Evolutionary conservation across 2,329 filamentous ascomycete species (phyloP), one percentile per base, ranked within the genome.

Genomic region (Diplodia seriata): DNA sequence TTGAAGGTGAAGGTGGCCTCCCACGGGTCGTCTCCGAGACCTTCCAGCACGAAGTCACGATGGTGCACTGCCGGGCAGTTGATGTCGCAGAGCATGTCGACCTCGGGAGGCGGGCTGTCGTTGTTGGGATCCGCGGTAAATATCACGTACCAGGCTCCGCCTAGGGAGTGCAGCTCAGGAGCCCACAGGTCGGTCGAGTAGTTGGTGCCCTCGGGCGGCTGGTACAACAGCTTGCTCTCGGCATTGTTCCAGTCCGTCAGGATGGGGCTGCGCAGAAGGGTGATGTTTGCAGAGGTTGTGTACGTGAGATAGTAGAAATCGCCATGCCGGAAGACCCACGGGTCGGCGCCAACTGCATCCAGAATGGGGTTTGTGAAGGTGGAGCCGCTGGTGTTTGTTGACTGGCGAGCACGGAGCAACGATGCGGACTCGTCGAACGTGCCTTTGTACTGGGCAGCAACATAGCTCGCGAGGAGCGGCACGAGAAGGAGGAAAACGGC

Each of bases 181-280:
- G 83, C 83, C 83, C 83, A 85, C 7, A 85, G 73, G 67, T 84
- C 77, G 15, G 81, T 84, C 11, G 80, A 81, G 73, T 84, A 84
- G 65, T 80, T 78, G 66, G 77, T 73, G 54, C 79, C 79, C 36
- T 74, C 72, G 38, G 79, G 76, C 15, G 82, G 81, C 38, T 76
- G 69, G 71, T 83, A 84, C 47, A 82, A 73, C 12, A 80, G 69
- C 69, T 80, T 81, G 20, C 74, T 75, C 14, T 84, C 82, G 43
- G 81, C 82, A 68, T 75, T 75, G 53, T 78, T 75, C 81, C 81
- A 84, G 69, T 82, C 74, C 5, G 81, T 83, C 62, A 83, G 72
- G 26, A 75, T 70, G 18, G 76, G 72, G 71, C 78, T 83, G 53
- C 81, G 76, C 26, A 80, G 74, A 9, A 84, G 75, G 0, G 79